These are phyloP conservation scores for Russula virescens DNA, from an alignment of 768 basidiomycete species.

Conservation along the genomic window DNA sequence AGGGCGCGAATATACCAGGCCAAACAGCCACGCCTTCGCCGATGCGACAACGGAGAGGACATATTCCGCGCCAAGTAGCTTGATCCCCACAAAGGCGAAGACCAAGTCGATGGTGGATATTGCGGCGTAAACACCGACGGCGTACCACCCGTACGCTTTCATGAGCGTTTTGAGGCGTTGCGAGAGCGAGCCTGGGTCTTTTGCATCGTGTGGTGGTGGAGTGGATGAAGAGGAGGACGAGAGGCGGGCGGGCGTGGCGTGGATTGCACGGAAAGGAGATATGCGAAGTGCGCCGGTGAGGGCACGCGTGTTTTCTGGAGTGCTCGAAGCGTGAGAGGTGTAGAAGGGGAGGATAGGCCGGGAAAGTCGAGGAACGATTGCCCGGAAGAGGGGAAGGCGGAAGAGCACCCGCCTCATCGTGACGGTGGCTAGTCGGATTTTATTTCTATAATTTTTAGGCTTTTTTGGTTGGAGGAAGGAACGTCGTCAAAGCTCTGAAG, in stretches of 20 bases:
- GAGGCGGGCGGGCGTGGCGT: constrained; percentile 44
- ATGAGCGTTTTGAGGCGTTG: constrained; percentile 76
- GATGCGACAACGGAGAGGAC: constrained; percentile 63
- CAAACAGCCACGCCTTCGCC: constrained; percentile 45
- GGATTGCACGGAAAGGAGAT: constrained; percentile 42
- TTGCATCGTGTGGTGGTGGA: constrained; percentile 27
- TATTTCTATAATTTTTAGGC: no score
- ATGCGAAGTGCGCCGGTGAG: constrained; percentile 31
- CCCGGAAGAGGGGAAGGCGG: constrained; percentile 43
- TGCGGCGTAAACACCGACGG: constrained; percentile 81
- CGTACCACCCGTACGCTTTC: constrained; percentile 93
- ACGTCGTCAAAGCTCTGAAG: no score
- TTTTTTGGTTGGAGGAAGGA: no score
- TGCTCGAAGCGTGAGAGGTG: constrained; percentile 35
- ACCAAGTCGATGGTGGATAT: constrained; percentile 75
- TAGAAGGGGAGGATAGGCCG: constrained; percentile 44
- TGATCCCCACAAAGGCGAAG: constrained; percentile 78
- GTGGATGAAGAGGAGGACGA: constrained; percentile 27
- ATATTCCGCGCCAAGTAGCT: constrained; percentile 84
- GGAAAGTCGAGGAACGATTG: constrained; percentile 40
- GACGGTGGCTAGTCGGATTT: not conserved
- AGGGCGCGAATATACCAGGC: constrained; percentile 46
- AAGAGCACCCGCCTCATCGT: constrained; percentile 32
- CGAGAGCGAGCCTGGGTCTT: constrained; percentile 52
- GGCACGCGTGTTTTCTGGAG: constrained; percentile 28